Evolutionary conservation across 1,284 basidiomycete species (phyloP).

Genomic region (Ganoderma leucocontextum): DNA sequence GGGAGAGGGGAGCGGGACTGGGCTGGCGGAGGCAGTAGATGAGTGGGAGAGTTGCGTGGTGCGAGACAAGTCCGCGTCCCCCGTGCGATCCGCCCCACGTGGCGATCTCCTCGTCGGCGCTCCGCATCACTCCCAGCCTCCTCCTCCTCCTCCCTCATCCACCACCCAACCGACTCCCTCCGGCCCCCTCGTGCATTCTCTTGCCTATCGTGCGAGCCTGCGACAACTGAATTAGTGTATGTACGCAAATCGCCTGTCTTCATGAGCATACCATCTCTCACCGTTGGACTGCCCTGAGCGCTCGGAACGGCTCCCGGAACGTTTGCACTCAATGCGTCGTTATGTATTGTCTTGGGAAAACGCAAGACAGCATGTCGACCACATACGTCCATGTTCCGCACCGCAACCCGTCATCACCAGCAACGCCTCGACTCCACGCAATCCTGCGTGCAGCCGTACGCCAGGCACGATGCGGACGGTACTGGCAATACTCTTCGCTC

Average conservation of each 20-base stretch:
- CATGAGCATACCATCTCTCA: background rate
- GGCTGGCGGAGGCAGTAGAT: constrained; percentile 13
- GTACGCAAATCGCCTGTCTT: constrained; percentile 1
- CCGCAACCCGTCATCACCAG: background rate
- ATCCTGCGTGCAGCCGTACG: background rate
- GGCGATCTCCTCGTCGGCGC: constrained; percentile 21
- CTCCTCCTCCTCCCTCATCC: background rate
- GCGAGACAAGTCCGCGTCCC: constrained; percentile 19
- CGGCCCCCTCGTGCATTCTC: background rate
- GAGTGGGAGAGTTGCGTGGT: background rate
- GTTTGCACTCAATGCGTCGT: background rate
- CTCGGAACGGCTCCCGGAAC: constrained; percentile 7
- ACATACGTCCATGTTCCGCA: background rate
- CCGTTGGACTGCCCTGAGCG: background rate
- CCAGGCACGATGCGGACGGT: background rate
- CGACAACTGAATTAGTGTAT: background rate
- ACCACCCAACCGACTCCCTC: background rate
- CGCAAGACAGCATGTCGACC: background rate
- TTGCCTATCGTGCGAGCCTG: background rate
- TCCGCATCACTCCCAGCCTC: constrained; percentile 20
- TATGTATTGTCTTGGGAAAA: constrained; percentile 2
- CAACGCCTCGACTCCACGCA: background rate
- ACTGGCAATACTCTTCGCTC: background rate
- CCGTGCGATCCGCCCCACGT: constrained; percentile 35
- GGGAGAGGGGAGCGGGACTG: background rate